Conservation (phyloP, 495 filamentous ascomycete genomes). For the Penicillium bialowiezense region DNA sequence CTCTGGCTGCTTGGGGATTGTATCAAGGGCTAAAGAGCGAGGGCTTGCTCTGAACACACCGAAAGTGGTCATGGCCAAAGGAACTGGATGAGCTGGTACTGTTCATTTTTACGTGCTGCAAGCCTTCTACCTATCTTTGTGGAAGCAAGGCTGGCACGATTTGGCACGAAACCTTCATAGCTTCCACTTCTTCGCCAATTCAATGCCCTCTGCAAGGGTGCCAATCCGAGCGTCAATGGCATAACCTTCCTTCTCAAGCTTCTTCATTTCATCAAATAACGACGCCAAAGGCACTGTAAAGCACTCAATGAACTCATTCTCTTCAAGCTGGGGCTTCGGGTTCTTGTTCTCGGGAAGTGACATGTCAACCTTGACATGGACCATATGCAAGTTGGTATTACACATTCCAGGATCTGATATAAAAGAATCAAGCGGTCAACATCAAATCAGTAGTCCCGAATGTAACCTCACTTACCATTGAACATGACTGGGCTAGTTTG, state of each 20-base stretch:
- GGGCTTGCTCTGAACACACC: constrained; percentile 50
- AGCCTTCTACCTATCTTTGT: no score
- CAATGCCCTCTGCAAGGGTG: constrained; percentile 81
- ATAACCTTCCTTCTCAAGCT: constrained; percentile 68
- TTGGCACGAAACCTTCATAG: no score
- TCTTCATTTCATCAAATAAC: constrained; percentile 65
- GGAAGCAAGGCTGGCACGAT: no score
- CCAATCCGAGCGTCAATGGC: constrained; percentile 85
- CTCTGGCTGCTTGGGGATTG: constrained; percentile 71
- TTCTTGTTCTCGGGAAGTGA: constrained; percentile 63
- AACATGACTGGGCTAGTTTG: constrained; percentile 31
- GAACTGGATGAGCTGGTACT: background rate
- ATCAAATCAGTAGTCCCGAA: background rate
- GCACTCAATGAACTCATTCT: constrained; percentile 86
- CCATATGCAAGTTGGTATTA: constrained; percentile 81
- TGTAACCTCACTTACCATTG: constrained; percentile 16
- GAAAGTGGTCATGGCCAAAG: background rate
- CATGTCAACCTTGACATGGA: constrained; percentile 78
- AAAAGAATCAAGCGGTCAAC: constrained; percentile 1
- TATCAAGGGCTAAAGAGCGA: constrained; percentile 70
- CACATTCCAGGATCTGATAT: constrained; percentile 71
- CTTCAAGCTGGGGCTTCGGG: constrained; percentile 72
- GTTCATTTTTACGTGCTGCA: no score
- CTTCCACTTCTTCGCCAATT: constrained; percentile 63
- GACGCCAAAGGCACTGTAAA: constrained; percentile 66